Percentiles rank a stretch among this genome's conserved stretches.
These are phyloP conservation scores for Macrophomina pseudophaseolina DNA, from an alignment of 2,329 filamentous ascomycete species.

Conservation along the genomic window DNA sequence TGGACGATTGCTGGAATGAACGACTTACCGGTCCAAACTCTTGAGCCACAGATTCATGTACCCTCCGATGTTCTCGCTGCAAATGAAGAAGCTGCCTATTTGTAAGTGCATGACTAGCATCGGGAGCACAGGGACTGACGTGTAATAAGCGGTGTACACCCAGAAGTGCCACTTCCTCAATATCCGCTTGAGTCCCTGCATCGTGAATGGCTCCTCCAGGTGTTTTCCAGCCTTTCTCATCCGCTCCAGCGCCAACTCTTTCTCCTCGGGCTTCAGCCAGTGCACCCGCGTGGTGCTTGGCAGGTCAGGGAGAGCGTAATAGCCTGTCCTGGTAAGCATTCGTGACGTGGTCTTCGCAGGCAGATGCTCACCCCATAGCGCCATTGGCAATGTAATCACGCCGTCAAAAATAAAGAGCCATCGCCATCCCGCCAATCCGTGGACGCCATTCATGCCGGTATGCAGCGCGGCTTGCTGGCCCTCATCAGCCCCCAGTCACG, in stretches of 20 bases:
- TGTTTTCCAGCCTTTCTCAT: conserved; percentile 27
- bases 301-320: conserved; percentile 34
- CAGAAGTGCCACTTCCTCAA: conserved; percentile 17
- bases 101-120: background rate
- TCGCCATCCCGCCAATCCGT: conserved; percentile 36
- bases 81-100: background rate
- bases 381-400: conserved; percentile 38
- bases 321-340: background rate
- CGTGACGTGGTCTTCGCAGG: background rate
- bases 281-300: conserved; percentile 33
- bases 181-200: background rate
- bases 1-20: background rate
- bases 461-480: conserved; percentile 26
- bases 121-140: background rate
- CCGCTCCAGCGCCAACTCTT: conserved; percentile 37
- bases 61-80: conserved; percentile 15
- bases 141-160: conserved; percentile 20
- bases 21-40: conserved; percentile 10
- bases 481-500: background rate
- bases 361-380: conserved; percentile 35
- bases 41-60: conserved; percentile 24
- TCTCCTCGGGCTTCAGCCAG: conserved; percentile 35
- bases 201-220: conserved; percentile 17
- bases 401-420: conserved; percentile 40
- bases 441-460: conserved; percentile 32